phyloP scores from a whole-genome alignment of 2,329 filamentous ascomycete species.

The Botrytis galanthina region DNA sequence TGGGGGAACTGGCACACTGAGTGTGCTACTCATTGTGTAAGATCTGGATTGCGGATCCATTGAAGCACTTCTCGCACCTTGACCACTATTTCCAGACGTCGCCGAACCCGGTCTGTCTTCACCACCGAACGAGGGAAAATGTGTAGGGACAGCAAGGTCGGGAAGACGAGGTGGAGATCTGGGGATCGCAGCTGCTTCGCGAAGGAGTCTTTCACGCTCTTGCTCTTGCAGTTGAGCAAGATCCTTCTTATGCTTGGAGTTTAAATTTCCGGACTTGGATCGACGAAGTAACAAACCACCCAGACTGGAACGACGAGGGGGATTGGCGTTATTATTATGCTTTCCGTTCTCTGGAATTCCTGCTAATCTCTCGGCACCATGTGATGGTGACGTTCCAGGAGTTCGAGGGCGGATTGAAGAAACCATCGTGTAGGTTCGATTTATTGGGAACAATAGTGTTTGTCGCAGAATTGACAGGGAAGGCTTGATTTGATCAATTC shows the following conservation, averaged over 20 bases:
- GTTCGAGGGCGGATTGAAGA: slow-evolving; percentile 41
- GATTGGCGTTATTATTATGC: slow-evolving; percentile 25
- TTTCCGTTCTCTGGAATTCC: slow-evolving; percentile 39
- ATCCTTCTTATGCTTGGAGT: slow-evolving; percentile 59
- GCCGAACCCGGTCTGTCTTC: slow-evolving; percentile 64
- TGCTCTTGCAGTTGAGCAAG: slow-evolving; percentile 47
- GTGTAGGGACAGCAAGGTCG: slow-evolving; percentile 37
- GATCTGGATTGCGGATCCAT: slow-evolving; percentile 49
- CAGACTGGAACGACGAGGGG: slow-evolving; percentile 48
- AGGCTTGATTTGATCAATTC: slow-evolving; percentile 14
- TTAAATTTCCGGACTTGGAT: slow-evolving; percentile 65
- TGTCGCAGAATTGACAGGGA: slow-evolving; percentile 33
- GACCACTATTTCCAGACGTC: slow-evolving; percentile 50
- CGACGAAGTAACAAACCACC: slow-evolving; percentile 63
- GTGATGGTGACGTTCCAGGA: slow-evolving; percentile 37
- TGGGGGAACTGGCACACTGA: slow-evolving; percentile 52
- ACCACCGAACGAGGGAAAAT: slow-evolving; percentile 48
- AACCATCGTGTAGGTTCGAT: slow-evolving; percentile 30
- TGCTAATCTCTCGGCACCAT: slow-evolving; percentile 36
- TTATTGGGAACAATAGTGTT: slow-evolving; percentile 25
- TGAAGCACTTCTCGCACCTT: slow-evolving; percentile 43
- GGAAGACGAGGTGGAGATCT: slow-evolving; percentile 60
- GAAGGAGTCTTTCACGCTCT: slow-evolving; percentile 54
- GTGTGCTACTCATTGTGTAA: slow-evolving; percentile 27
- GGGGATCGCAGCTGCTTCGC: slow-evolving; percentile 54